Evolutionary conservation across 2,329 filamentous ascomycete genomes (phyloP), one percentile per base, ranked within the genome.

Genomic region (Cordyceps cicadae): DNA sequence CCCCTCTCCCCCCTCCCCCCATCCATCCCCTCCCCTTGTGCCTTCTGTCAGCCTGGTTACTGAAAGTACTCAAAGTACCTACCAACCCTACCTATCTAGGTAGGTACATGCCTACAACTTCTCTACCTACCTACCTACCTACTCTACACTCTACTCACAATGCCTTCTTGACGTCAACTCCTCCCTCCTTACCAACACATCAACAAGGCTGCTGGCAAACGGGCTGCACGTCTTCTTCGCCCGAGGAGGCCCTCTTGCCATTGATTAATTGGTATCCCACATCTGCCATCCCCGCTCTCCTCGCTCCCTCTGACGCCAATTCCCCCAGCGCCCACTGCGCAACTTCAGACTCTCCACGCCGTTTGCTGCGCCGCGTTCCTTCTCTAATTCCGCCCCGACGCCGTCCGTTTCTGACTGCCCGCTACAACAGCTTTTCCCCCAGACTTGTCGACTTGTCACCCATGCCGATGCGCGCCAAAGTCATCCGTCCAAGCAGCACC

Each of bases 101-200:
- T n/a, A 8, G 32, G 32, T 34, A 34, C 8, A 12, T 34, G 32
- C 32, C 3, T 12, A 12, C 11, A 24, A 34, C 34, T 37, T 37
- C 46, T 59, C 49, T 46, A n/a, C n/a, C n/a, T n/a, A n/a, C n/a
- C n/a, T n/a, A n/a, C n/a, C 3, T 24, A 24, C 24, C 24, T 3
- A 24, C 24, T 24, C 24, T 12, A 34, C 8, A n/a, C 21, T 46
- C 49, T 37, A 11, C 49, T 45, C 26, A 11, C 49, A 52, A 46
- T 12, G 26, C 49, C 49, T 34, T 26, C 37, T 59, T 45, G 49
- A 59, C 56, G 49, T 46, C 56, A 59, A 19, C 32, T 53, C 34
- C n/a, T 24, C 24, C 34, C 37, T 11, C 56, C 12, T 52, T 52
- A 17, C 26, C 49, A 45, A 59, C 56, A 39, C 56, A 9, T 45